These are phyloP conservation scores for Pisolithus tinctorius DNA, from an alignment of 768 basidiomycete species.

Conservation along the genomic window DNA sequence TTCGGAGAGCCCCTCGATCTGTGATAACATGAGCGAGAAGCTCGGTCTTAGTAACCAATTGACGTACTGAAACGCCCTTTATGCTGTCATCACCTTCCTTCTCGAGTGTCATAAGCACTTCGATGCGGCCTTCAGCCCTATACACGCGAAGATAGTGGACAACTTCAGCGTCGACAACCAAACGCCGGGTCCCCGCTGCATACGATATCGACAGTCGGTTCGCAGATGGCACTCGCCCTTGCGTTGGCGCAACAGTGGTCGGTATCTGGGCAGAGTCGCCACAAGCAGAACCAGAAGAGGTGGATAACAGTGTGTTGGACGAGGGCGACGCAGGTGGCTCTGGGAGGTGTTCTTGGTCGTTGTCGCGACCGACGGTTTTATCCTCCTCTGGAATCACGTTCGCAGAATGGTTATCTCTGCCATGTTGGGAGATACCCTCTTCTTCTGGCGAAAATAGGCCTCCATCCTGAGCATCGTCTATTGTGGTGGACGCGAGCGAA, in stretches of 20 bases:
- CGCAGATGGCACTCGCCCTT: conserved; percentile 54
- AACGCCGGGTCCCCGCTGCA: conserved; percentile 77
- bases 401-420: conserved; percentile 17
- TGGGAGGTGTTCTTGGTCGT: conserved; percentile 41
- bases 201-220: conserved; percentile 94
- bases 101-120: conserved; percentile 61
- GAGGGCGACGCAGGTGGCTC: conserved; percentile 56
- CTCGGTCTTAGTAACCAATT: conserved; percentile 1
- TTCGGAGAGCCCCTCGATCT: conserved; percentile 76
- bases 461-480: conserved; percentile 37
- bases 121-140: conserved; percentile 79
- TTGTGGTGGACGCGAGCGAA: conserved; percentile 47
- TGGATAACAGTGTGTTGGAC: conserved; percentile 40
- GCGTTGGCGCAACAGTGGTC: conserved; percentile 22
- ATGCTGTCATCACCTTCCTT: conserved; percentile 50
- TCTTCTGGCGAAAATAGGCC: conserved; percentile 24
- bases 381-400: conserved; percentile 9
- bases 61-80: conserved; percentile 71
- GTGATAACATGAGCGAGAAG: conserved; percentile 7
- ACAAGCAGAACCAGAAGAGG: conserved; percentile 32
- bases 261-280: conserved; percentile 39
- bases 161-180: conserved; percentile 85
- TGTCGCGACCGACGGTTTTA: conserved; percentile 11
- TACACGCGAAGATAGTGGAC: conserved; percentile 78
- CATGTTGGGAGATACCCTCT: conserved; percentile 7